Evolutionary conservation across 305 asterid species (phyloP).

Genomic region (Fraxinus baroniana): DNA sequence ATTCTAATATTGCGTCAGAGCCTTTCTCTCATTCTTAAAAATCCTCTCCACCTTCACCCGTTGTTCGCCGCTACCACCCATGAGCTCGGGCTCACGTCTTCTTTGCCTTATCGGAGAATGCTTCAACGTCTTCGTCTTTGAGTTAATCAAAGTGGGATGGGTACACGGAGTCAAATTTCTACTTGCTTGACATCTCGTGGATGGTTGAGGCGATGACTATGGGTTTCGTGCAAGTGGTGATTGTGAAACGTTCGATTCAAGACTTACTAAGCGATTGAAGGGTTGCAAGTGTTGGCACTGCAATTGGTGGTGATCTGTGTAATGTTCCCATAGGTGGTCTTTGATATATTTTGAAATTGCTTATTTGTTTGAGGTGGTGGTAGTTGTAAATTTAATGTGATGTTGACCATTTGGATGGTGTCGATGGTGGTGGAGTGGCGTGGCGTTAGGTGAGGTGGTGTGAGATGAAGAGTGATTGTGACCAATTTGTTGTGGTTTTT

Average conservation of each 20-base stretch:
- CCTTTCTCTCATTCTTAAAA: too few species aligned
- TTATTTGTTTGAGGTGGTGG: too few species aligned
- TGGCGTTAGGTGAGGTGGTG: background rate
- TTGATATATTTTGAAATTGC: too few species aligned
- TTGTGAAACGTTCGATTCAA: constrained; percentile 72
- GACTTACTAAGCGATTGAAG: constrained; percentile 63
- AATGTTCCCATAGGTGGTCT: too few species aligned
- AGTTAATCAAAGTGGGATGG: constrained; percentile 60
- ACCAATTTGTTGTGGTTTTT: too few species aligned
- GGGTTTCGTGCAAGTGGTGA: constrained; percentile 79
- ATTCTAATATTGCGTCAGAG: too few species aligned
- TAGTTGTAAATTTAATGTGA: too few species aligned
- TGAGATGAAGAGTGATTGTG: background rate
- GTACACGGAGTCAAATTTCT: constrained; percentile 31
- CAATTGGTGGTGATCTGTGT: too few species aligned
- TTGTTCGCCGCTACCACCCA: too few species aligned
- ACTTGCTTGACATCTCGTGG: constrained; percentile 45
- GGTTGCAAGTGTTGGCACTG: background rate
- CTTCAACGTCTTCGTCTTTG: constrained; percentile 25
- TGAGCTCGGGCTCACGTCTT: too few species aligned
- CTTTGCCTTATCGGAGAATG: too few species aligned
- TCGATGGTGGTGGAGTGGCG: background rate
- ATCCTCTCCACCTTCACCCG: too few species aligned
- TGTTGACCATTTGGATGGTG: background rate
- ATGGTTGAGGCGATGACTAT: constrained; percentile 55